Conservation (phyloP, 345 rosid genomes). For the Eucalyptus coolabah region DNA sequence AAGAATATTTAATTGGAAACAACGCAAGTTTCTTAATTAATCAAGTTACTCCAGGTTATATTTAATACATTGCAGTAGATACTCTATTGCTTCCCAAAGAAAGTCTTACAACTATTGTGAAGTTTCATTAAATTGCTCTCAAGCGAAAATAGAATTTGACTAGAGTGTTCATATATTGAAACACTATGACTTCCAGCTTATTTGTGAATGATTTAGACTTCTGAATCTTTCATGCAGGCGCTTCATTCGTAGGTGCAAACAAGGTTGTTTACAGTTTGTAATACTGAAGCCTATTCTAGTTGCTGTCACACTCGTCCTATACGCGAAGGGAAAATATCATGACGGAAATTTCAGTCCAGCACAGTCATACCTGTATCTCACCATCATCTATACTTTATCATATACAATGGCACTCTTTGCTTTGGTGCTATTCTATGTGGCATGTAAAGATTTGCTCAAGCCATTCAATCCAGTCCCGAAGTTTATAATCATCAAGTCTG, state of each 20-base stretch:
- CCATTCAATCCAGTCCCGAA: constrained; percentile 99
- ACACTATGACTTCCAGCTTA: neutral
- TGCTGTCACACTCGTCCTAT: constrained; percentile 72
- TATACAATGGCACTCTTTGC: constrained; percentile 84
- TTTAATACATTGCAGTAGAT: neutral
- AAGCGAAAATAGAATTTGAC: neutral
- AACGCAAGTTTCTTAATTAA: neutral
- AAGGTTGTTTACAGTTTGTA: constrained; percentile 96
- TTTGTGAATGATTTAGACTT: neutral
- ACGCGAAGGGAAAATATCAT: constrained; percentile 84
- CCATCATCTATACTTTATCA: constrained; percentile 80
- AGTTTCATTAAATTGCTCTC: neutral
- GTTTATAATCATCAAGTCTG: constrained; percentile 85
- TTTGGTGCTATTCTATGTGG: constrained; percentile 79
- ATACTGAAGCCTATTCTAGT: constrained; percentile 90
- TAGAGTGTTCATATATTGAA: neutral
- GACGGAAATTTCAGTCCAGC: constrained; percentile 94
- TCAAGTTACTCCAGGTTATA: neutral
- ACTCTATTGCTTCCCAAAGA: neutral
- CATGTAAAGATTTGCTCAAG: constrained; percentile 91
- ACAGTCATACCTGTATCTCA: constrained; percentile 83
- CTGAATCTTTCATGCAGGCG: constrained; percentile 39
- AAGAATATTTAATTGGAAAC: neutral
- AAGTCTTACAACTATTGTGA: neutral
- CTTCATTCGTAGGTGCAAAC: constrained; percentile 92